Evolutionary conservation across 2,329 filamentous ascomycete species (phyloP), one percentile per base, ranked within the genome.

Genomic region (Chalaropsis thielavioides): DNA sequence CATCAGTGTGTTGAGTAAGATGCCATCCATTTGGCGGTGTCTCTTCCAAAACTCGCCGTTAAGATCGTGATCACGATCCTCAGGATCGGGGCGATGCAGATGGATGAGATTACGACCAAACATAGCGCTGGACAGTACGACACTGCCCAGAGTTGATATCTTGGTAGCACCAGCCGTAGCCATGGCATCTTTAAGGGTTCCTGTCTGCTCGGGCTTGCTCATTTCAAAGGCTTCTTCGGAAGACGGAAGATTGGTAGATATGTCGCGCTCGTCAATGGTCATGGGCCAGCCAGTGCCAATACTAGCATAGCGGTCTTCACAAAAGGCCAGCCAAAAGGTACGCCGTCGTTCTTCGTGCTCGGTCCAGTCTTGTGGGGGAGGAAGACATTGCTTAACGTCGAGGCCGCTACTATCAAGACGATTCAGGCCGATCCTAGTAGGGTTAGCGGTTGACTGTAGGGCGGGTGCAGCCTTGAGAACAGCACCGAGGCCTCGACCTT

Each of bases 261-360:
- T 89, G 77, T 99, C 94, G 72, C 82, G 83, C 75, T 99, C 94
- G 69, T 97, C 92, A 64, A 97, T 83, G 0, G 83, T 85, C 89
- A 97, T 92, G 0, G 94, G 94, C 94, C 94, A 97, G 6, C 94
- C 94, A 1, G 94, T 97, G 41, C 94, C 94, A 65, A 96, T 94
- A 71, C 91, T 96, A 5, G 91, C 89, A 75, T 96, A 97, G 63
- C 94, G 84, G 72, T 97, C 94, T 68, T 91, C 79, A 70, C 87
- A 90, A 72, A 96, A 97, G 2, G 88, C 84, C 84, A 94, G 87
- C 94, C 94, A 99, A 70, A 97, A 97, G 0, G 91, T 95, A 69
- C 94, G 82, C 63, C 94, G 82, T 69, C 94, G 81, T 73, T 99
- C 94, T 76, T 97, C 94, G 65, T 84, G 82, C 73, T 97, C 94